A percentile compares a stretch with the other conserved stretches of the same genome.
These are phyloP conservation scores for Colletotrichum trifolii DNA, from an alignment of 2,329 filamentous ascomycete genomes.

Conservation along the genomic window DNA sequence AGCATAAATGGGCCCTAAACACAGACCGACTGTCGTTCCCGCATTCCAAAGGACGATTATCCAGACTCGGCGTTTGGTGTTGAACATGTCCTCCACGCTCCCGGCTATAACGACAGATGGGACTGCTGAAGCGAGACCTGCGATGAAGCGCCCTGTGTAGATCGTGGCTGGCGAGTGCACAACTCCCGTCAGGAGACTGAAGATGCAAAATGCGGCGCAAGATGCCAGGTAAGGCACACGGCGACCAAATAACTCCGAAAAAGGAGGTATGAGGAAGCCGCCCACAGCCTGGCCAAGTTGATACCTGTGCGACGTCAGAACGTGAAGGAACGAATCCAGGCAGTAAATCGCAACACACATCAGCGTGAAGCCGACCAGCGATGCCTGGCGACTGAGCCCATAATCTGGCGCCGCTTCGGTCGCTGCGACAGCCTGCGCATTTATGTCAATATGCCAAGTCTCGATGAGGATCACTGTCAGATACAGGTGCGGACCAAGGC, in stretches of 20 bases:
- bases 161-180: constrained; percentile 49
- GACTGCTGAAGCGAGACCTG: constrained; percentile 58
- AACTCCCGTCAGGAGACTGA: constrained; percentile 51
- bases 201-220: constrained; percentile 45
- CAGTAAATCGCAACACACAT: constrained; percentile 33
- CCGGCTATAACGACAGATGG: constrained; percentile 59
- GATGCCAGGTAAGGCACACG: constrained; percentile 48
- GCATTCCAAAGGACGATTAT: constrained; percentile 57
- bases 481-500: no score
- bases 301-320: constrained; percentile 40
- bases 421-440: constrained; percentile 32
- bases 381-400: constrained; percentile 16
- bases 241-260: constrained; percentile 51
- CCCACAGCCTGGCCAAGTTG: constrained; percentile 51
- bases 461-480: no score
- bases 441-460: not conserved
- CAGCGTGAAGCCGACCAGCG: constrained; percentile 42
- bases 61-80: constrained; percentile 57
- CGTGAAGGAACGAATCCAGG: not conserved
- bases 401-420: constrained; percentile 22
- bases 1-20: constrained; percentile 56
- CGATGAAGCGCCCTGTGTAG: constrained; percentile 53
- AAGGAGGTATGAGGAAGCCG: constrained; percentile 50
- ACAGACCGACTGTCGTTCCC: constrained; percentile 54
- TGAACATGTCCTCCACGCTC: constrained; percentile 62